Percentiles rank a stretch among this genome's conserved stretches.
Conservation (phyloP, 1,284 basidiomycete genomes). For the Xerocomus nothofagi region DNA sequence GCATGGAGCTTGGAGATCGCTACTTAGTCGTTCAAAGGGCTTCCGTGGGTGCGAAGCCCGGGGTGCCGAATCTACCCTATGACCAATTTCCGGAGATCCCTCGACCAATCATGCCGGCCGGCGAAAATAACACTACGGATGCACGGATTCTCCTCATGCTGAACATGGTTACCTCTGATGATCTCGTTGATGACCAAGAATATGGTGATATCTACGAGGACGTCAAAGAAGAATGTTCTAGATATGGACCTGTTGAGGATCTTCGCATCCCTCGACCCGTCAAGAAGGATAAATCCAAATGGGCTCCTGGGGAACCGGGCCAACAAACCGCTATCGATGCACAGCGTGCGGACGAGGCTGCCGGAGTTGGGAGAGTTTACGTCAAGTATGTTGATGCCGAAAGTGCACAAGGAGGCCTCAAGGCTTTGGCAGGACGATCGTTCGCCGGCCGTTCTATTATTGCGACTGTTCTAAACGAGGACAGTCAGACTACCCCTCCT, state of each 20-base stretch:
- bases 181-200: slow-evolving; percentile 88
- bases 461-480: slow-evolving; percentile 75
- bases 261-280: slow-evolving; percentile 87
- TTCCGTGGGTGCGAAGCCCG: slow-evolving; percentile 85
- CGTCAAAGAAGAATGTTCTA: slow-evolving; percentile 88
- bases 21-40: slow-evolving; percentile 96
- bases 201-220: slow-evolving; percentile 95
- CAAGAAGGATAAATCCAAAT: slow-evolving; percentile 81
- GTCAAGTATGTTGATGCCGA: slow-evolving; percentile 74
- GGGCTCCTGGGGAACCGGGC: slow-evolving; percentile 64
- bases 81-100: slow-evolving; percentile 76
- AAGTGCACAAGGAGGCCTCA: slow-evolving; percentile 71
- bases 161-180: slow-evolving; percentile 98
- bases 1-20: slow-evolving; percentile 98
- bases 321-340: slow-evolving; percentile 66
- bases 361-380: slow-evolving; percentile 92
- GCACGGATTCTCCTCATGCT: slow-evolving; percentile 93
- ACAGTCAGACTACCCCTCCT: slow-evolving; percentile 79
- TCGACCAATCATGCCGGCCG: slow-evolving; percentile 81
- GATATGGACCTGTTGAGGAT: slow-evolving; percentile 82
- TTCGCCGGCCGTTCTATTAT: slow-evolving; percentile 92
- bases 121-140: slow-evolving; percentile 56
- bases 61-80: slow-evolving; percentile 62
- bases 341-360: slow-evolving; percentile 75
- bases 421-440: slow-evolving; percentile 84